Evolutionary conservation across 176 grass and related monocot genomes (phyloP).

Genomic region (Microstegium vimineum): DNA sequence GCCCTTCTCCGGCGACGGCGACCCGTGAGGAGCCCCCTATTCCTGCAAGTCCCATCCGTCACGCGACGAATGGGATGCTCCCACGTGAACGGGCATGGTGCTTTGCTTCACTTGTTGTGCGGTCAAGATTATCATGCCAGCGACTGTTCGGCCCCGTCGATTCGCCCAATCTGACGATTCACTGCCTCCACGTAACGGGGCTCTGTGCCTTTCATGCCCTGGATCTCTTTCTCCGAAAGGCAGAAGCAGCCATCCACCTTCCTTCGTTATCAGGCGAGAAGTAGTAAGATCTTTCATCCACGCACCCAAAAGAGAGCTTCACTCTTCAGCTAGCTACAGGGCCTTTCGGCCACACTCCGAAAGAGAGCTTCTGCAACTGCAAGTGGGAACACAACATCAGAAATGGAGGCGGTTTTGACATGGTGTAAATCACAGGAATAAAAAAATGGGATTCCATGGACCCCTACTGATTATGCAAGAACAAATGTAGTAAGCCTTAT

Average conservation of each 20-base stretch:
- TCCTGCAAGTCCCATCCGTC: slow-evolving; percentile 20
- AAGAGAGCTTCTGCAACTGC: background rate
- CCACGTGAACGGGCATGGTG: slow-evolving; percentile 38
- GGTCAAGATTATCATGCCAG: slow-evolving; percentile 50
- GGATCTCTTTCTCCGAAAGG: background rate
- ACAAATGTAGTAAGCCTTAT: slow-evolving; percentile 37
- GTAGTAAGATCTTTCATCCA: background rate
- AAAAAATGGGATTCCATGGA: slow-evolving; percentile 30
- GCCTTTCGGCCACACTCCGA: background rate
- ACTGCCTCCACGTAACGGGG: slow-evolving; percentile 29
- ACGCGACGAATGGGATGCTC: slow-evolving; percentile 42
- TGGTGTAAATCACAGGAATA: slow-evolving; percentile 35
- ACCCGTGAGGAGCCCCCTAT: background rate
- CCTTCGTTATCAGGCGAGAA: background rate
- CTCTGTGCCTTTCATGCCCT: slow-evolving; percentile 28
- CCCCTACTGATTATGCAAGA: slow-evolving; percentile 31
- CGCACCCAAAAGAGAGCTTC: background rate
- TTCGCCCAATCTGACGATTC: slow-evolving; percentile 32
- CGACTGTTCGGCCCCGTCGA: slow-evolving; percentile 5
- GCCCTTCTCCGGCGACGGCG: slow-evolving; percentile 6
- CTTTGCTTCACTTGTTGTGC: slow-evolving; percentile 16
- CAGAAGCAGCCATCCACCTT: background rate
- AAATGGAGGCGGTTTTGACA: background rate
- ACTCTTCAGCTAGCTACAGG: background rate
- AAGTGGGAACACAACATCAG: slow-evolving; percentile 31